A percentile compares a stretch with the other conserved stretches of the same genome.
Evolutionary conservation across 768 basidiomycete species (phyloP).

Genomic region (Tricholoma terreum): DNA sequence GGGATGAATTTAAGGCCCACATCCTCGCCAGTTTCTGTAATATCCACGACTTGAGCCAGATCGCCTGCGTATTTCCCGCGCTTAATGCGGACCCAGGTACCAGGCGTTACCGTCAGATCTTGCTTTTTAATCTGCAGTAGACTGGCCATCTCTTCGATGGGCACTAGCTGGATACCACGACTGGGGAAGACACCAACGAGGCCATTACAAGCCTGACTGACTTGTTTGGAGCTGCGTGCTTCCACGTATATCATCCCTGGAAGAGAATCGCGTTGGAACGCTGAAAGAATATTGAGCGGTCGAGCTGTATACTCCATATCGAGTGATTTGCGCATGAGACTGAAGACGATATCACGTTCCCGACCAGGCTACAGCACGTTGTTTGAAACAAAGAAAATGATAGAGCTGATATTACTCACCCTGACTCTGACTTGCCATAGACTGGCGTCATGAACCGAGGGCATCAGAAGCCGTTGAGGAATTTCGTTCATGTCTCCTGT

Average conservation of each 20-base stretch:
- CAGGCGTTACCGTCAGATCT: slow-evolving; percentile 76
- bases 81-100: slow-evolving; percentile 93
- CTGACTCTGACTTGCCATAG: slow-evolving; percentile 95
- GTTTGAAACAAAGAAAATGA: not conserved
- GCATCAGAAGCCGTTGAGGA: slow-evolving; percentile 93
- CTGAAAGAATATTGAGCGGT: slow-evolving; percentile 86
- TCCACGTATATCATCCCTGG: slow-evolving; percentile 97
- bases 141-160: slow-evolving; percentile 97
- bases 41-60: slow-evolving; percentile 91
- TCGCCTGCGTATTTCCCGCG: slow-evolving; percentile 94
- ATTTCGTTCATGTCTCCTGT: slow-evolving; percentile 92
- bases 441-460: slow-evolving; percentile 91
- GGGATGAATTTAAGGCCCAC: slow-evolving; percentile 93
- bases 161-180: slow-evolving; percentile 80
- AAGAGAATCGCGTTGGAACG: slow-evolving; percentile 94
- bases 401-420: slow-evolving; percentile 41
- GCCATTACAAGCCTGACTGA: slow-evolving; percentile 80
- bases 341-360: slow-evolving; percentile 90
- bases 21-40: slow-evolving; percentile 91
- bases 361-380: slow-evolving; percentile 64
- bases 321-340: slow-evolving; percentile 91
- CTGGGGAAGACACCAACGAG: slow-evolving; percentile 90
- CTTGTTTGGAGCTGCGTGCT: slow-evolving; percentile 83
- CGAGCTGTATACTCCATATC: slow-evolving; percentile 74
- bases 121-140: slow-evolving; percentile 95